These are phyloP conservation scores for Penicillium cosmopolitanum DNA, from an alignment of 495 filamentous ascomycete genomes.

Conservation along the genomic window DNA sequence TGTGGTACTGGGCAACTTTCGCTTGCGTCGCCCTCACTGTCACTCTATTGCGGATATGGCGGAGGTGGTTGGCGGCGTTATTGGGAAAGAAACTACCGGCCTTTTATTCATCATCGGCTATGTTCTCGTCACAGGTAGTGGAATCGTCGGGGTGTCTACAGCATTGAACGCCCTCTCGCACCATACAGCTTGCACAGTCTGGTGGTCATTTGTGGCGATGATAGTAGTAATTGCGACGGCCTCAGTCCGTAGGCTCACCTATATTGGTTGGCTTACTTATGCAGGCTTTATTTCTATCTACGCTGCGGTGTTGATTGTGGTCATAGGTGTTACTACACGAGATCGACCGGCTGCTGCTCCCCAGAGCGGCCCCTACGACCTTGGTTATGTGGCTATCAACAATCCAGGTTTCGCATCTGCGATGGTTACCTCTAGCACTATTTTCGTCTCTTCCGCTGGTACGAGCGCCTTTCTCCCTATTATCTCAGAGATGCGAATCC, in stretches of 20 bases:
- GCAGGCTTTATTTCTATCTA: conserved; percentile 47
- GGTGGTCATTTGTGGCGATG: conserved; percentile 48
- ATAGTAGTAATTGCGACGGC: conserved; percentile 63
- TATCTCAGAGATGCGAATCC: conserved; percentile 74
- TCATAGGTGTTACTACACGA: conserved; percentile 46
- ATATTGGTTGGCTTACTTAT: conserved; percentile 49
- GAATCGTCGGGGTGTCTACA: conserved; percentile 52
- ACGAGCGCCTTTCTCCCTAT: conserved; percentile 72
- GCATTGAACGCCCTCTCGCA: conserved; percentile 53
- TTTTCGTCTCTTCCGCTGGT: conserved; percentile 52
- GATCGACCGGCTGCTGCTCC: conserved; percentile 43
- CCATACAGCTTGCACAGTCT: conserved; percentile 53
- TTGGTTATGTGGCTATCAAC: conserved; percentile 45
- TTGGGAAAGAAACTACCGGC: conserved; percentile 47
- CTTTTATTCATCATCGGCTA: conserved; percentile 50
- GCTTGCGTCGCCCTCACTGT: conserved; percentile 38
- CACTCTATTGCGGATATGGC: conserved; percentile 68
- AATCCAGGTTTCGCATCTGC: conserved; percentile 37
- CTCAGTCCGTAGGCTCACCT: conserved; percentile 38
- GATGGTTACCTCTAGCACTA: conserved; percentile 41
- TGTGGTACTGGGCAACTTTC: conserved; percentile 37
- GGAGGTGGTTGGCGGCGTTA: conserved; percentile 60
- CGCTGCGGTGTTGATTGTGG: conserved; percentile 50
- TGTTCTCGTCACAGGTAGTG: conserved; percentile 39
- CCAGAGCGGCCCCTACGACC: conserved; percentile 37